Evolutionary conservation across 768 basidiomycete genomes (phyloP), one percentile per base, ranked within the genome.

Genomic region (Tylopilus balloui): DNA sequence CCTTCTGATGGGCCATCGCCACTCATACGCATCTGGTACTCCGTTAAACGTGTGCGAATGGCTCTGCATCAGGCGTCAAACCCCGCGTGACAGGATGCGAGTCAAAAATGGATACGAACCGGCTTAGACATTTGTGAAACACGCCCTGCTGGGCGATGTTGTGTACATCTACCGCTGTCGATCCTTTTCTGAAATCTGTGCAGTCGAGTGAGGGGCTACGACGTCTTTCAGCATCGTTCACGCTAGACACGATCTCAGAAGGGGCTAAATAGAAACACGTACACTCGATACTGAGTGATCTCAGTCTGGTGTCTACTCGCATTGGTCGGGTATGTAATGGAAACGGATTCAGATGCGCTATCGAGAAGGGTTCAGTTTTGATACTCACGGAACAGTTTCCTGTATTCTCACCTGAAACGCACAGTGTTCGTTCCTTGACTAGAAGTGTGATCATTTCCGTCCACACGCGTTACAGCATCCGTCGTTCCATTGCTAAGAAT

Each of bases 181-280:
- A 19, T 31, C 28, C 37, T 11, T 17, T 19, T 28, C 23, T 37
- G 25, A 29, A 37, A 3, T 53, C 54, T 28, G 53, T 5, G 21
- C 37, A 31, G 19, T 46, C 44, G 6, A 50, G 14, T 32, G 45
- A 59, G 2, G 48, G 48, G 10, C 58, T 59, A 28, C 3, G 4
- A 3, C 24, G 45, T n/a, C 4, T 14, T n/a, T 42, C 32, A 52
- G 5, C 38, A 21, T 52, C 36, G 10, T 20, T 34, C 24, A 19
- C 15, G 4, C 13, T 14, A 2, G 25, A 14, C 13, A 14, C 12
- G 9, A 25, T 51, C 39, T 17, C 13, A 8, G 13, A 31, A 21
- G 1, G 3, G 9, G 15, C 3, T 5, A 8, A 28, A 31, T 11
- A 12, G 3, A 20, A 24, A 12, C 20, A 44, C 57, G n/a, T 12